phyloP scores from a whole-genome alignment of 352 stramenopile genomes.

The Globisporangium lucens region DNA sequence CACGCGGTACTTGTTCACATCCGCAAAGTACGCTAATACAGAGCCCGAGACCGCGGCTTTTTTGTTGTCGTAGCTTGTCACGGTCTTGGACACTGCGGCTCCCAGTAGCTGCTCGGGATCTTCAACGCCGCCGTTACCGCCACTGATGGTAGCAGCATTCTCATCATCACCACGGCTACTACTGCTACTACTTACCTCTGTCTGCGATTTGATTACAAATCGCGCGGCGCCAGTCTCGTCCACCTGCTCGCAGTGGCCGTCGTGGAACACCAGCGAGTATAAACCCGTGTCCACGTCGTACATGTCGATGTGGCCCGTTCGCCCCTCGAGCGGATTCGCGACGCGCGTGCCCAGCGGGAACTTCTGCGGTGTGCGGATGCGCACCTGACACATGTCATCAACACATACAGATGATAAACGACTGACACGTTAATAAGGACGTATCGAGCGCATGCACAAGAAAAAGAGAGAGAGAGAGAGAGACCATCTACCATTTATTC shows the following conservation, averaged over 20 bases:
- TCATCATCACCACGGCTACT: neutral
- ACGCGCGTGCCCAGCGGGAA: conserved; percentile 51
- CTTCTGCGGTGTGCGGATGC: conserved; percentile 37
- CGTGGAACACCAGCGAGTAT: conserved; percentile 54
- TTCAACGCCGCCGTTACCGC: neutral
- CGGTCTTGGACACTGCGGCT: conserved; percentile 34
- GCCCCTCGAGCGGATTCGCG: conserved; percentile 54
- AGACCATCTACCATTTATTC: too few species aligned
- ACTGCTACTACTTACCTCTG: neutral
- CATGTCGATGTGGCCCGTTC: conserved; percentile 44
- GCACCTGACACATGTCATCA: conserved; percentile 19
- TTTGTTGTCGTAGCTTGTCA: conserved; percentile 47
- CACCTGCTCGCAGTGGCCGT: conserved; percentile 42
- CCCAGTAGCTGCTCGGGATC: conserved; percentile 49
- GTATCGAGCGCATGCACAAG: neutral
- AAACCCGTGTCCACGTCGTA: conserved; percentile 38
- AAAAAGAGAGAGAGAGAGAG: neutral
- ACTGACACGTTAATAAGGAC: neutral
- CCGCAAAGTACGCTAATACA: conserved; percentile 45
- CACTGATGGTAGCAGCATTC: neutral
- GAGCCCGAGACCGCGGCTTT: conserved; percentile 32
- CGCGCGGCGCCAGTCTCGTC: conserved; percentile 26
- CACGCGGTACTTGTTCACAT: conserved; percentile 43
- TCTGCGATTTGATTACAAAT: conserved; percentile 32
- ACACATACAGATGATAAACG: neutral